Evolutionary conservation across 139 green algal genomes (phyloP).

Genomic region (Limnomonas spitsbergensis): DNA sequence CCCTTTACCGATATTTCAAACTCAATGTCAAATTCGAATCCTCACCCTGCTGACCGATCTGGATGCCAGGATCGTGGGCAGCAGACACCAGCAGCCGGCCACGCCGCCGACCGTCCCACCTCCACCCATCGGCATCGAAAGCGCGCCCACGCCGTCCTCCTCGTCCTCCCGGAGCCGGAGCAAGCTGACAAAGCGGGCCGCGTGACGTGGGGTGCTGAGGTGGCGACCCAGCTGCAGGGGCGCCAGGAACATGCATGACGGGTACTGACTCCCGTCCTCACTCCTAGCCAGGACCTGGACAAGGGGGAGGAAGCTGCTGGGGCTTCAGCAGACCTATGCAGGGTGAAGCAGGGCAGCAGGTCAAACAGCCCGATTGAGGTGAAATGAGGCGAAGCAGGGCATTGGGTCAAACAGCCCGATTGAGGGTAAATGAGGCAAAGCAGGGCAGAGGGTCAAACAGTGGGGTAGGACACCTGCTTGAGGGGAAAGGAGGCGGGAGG

Average conservation of each 20-base stretch:
- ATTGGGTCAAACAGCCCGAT: too few relatives aligned
- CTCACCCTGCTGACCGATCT: slow-evolving; percentile 32
- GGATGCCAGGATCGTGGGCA: slow-evolving; percentile 38
- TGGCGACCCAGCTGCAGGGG: slow-evolving; percentile 42
- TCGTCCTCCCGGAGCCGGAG: slow-evolving; percentile 31
- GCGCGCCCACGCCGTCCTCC: background rate
- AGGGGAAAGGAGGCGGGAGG: too few relatives aligned
- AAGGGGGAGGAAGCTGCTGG: too few relatives aligned
- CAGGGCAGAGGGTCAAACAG: background rate
- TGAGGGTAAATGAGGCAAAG: too few relatives aligned
- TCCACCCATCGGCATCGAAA: background rate
- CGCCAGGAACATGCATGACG: slow-evolving; percentile 32
- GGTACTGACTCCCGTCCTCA: slow-evolving; percentile 46
- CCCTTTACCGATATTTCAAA: too few relatives aligned
- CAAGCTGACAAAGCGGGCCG: slow-evolving; percentile 41
- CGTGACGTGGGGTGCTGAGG: slow-evolving; percentile 30
- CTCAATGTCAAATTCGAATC: too few relatives aligned
- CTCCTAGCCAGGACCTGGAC: slow-evolving; percentile 39
- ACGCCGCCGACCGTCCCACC: slow-evolving; percentile 9
- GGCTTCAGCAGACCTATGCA: background rate
- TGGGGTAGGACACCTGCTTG: background rate
- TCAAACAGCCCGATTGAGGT: too few relatives aligned
- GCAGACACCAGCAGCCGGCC: slow-evolving; percentile 25
- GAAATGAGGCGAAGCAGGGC: too few relatives aligned
- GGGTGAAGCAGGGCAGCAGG: background rate